Percentiles rank a stretch among this genome's conserved stretches.
phyloP scores from a whole-genome alignment of 2,329 filamentous ascomycete species.

The Trichoderma lentiforme region DNA sequence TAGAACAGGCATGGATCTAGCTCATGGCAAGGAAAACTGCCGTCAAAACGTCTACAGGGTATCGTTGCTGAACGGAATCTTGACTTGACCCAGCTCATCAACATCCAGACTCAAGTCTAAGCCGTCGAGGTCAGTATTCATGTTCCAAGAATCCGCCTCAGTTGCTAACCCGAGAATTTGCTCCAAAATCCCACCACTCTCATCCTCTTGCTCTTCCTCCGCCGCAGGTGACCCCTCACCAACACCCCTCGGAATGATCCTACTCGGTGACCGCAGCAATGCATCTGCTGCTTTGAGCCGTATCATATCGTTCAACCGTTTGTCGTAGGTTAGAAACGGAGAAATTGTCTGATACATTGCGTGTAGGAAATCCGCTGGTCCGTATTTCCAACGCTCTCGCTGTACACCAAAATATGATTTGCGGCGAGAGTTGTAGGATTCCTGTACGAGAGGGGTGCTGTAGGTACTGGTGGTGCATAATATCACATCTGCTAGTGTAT shows the following conservation, averaged over 20 bases:
- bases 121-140: not conserved
- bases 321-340: slow-evolving; percentile 13
- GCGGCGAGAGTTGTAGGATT: not conserved
- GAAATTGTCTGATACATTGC: slow-evolving; percentile 11
- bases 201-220: not conserved
- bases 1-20: too few species aligned
- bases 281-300: slow-evolving; percentile 12
- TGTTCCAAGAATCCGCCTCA: not conserved
- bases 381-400: slow-evolving; percentile 1
- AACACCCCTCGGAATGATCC: slow-evolving; percentile 10
- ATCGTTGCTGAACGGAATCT: not conserved
- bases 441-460: not conserved
- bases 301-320: slow-evolving; percentile 7
- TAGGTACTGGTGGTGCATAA: not conserved
- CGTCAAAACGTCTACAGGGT: not conserved
- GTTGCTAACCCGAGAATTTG: not conserved
- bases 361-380: slow-evolving; percentile 13
- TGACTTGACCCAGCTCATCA: not conserved
- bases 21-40: too few species aligned
- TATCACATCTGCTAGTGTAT: slow-evolving; percentile 15
- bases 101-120: not conserved
- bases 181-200: not conserved
- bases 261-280: not conserved
- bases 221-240: not conserved
- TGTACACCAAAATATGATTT: not conserved